These are phyloP conservation scores for Groenewaldozyma auringiensis DNA, from an alignment of 1,139 yeast species.

Conservation along the genomic window DNA sequence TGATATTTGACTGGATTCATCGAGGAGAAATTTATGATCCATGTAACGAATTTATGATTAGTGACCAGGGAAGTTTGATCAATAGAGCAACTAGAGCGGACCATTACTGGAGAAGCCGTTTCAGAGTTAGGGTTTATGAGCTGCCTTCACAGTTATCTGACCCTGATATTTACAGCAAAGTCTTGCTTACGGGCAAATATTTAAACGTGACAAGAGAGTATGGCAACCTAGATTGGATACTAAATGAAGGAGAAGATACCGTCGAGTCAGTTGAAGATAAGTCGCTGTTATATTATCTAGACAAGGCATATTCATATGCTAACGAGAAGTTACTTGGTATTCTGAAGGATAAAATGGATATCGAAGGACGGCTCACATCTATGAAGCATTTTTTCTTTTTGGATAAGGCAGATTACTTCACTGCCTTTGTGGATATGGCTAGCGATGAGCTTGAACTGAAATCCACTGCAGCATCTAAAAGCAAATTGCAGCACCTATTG, in stretches of 20 bases:
- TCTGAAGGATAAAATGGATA: slow-evolving; percentile 53
- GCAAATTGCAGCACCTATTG: slow-evolving; percentile 35
- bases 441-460: slow-evolving; percentile 37
- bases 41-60: slow-evolving; percentile 70
- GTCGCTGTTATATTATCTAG: slow-evolving; percentile 48
- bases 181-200: slow-evolving; percentile 78
- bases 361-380: slow-evolving; percentile 36
- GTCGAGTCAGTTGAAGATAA: slow-evolving; percentile 48
- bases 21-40: slow-evolving; percentile 74
- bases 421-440: slow-evolving; percentile 37
- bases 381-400: slow-evolving; percentile 50
- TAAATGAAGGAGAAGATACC: slow-evolving; percentile 14
- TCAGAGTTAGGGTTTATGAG: slow-evolving; percentile 67
- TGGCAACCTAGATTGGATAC: slow-evolving; percentile 31
- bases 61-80: slow-evolving; percentile 1
- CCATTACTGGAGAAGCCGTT: slow-evolving; percentile 82
- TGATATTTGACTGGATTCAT: slow-evolving; percentile 72
- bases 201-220: slow-evolving; percentile 64
- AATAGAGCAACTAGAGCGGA: slow-evolving; percentile 44
- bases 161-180: slow-evolving; percentile 51
- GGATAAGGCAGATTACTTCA: slow-evolving; percentile 45
- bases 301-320: slow-evolving; percentile 60
- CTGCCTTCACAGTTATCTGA: slow-evolving; percentile 56
- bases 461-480: slow-evolving; percentile 32
- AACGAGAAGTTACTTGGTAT: slow-evolving; percentile 54